Percentiles rank a stretch among this genome's conserved stretches.
Conservation (phyloP, 1,284 basidiomycete genomes). For the Taiwanofungus camphoratus region DNA sequence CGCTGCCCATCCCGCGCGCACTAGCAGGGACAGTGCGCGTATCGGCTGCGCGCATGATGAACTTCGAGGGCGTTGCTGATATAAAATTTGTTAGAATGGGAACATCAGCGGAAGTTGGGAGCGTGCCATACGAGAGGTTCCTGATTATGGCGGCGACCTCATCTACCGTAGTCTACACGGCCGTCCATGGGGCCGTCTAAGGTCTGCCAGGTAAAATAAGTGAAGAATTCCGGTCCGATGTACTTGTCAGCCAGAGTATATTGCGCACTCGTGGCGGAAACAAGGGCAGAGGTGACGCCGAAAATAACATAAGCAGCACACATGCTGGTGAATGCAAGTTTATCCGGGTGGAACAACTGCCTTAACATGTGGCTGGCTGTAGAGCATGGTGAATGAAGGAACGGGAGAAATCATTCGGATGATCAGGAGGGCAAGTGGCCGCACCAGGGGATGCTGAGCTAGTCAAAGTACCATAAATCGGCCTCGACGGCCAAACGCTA, state of each 20-base stretch:
- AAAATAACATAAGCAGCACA: slow-evolving; percentile 22
- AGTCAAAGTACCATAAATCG: no score
- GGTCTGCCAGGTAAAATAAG: slow-evolving; percentile 42
- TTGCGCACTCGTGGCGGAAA: slow-evolving; percentile 17
- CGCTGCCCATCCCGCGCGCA: slow-evolving; percentile 43
- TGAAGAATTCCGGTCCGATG: slow-evolving; percentile 38
- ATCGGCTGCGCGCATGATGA: slow-evolving; percentile 48
- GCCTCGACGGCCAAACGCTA: no score
- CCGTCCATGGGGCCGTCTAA: slow-evolving; percentile 51
- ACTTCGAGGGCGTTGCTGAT: slow-evolving; percentile 34
- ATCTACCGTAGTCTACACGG: slow-evolving; percentile 47
- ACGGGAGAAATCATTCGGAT: slow-evolving; percentile 3
- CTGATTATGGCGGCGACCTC: slow-evolving; percentile 29
- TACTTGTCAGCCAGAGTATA: slow-evolving; percentile 31
- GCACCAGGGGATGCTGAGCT: no score
- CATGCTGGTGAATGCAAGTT: slow-evolving; percentile 19
- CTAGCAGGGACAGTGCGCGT: slow-evolving; percentile 27
- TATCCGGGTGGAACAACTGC: slow-evolving; percentile 18
- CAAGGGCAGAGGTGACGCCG: slow-evolving; percentile 17
- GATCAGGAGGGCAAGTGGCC: background rate
- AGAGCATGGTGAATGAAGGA: slow-evolving; percentile 26
- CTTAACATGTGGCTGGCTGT: slow-evolving; percentile 18
- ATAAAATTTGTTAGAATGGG: background rate
- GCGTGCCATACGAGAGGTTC: slow-evolving; percentile 39
- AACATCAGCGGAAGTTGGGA: background rate